Conservation (phyloP, 2,329 filamentous ascomycete species). For the Apiospora pterosperma region DNA sequence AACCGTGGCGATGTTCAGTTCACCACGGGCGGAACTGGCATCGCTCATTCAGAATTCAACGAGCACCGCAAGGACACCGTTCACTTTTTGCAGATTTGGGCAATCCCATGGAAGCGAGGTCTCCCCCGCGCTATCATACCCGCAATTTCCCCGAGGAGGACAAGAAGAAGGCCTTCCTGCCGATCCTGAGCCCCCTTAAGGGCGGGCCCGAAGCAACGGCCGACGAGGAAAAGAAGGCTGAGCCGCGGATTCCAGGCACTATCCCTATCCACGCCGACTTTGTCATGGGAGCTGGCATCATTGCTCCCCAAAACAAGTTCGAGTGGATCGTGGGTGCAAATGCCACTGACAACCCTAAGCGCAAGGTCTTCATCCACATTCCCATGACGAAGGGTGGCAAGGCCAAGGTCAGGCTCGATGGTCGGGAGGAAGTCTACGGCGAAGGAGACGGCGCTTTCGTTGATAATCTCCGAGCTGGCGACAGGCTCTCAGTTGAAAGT, state of each 20-base stretch:
- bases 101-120: conserved; percentile 70
- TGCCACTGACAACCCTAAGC: conserved; percentile 47
- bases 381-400: conserved; percentile 76
- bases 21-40: conserved; percentile 78
- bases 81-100: conserved; percentile 90
- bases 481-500: conserved; percentile 63
- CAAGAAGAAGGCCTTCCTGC: conserved; percentile 68
- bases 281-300: conserved; percentile 75
- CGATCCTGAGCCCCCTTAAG: conserved; percentile 73
- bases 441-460: conserved; percentile 85
- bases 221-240: conserved; percentile 61
- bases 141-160: conserved; percentile 67
- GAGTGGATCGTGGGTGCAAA: conserved; percentile 68
- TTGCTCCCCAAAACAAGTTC: conserved; percentile 63
- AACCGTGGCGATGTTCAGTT: conserved; percentile 83
- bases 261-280: conserved; percentile 85
- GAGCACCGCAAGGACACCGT: conserved; percentile 68
- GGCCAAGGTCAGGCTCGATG: conserved; percentile 66
- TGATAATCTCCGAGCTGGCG: conserved; percentile 59
- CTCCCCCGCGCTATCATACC: conserved; percentile 75
- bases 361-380: conserved; percentile 78
- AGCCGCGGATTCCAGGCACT: conserved; percentile 58
- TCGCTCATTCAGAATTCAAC: conserved; percentile 81
- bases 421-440: conserved; percentile 61
- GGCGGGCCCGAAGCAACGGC: conserved; percentile 59